These are phyloP conservation scores for Pseudocercospora cruenta DNA, from an alignment of 2,329 filamentous ascomycete genomes.

Conservation along the genomic window DNA sequence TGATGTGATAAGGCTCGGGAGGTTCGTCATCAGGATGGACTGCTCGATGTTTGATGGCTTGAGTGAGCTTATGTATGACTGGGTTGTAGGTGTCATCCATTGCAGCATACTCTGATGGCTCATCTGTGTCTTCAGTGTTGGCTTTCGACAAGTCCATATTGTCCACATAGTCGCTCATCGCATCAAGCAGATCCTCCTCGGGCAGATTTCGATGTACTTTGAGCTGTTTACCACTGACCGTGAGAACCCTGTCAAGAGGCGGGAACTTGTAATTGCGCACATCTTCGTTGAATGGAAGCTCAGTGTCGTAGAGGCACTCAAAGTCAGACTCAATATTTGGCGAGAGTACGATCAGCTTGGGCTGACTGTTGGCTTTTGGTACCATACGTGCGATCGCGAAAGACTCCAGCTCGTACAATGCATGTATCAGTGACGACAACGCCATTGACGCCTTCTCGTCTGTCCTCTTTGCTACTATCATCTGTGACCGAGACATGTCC, in stretches of 20 bases:
- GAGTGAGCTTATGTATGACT: conserved; percentile 82
- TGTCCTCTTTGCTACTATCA: conserved; percentile 74
- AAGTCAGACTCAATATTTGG: conserved; percentile 77
- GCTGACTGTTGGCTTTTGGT: conserved; percentile 78
- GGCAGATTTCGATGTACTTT: conserved; percentile 85
- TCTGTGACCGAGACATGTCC: conserved; percentile 77
- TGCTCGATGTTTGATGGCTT: conserved; percentile 81
- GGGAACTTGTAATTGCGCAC: conserved; percentile 89
- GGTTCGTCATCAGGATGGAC: conserved; percentile 70
- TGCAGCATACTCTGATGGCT: conserved; percentile 69
- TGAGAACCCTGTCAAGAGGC: conserved; percentile 83
- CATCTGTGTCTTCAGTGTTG: conserved; percentile 72
- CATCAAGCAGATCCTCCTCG: conserved; percentile 69
- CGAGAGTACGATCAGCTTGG: conserved; percentile 74
- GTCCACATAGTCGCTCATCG: conserved; percentile 92
- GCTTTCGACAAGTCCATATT: conserved; percentile 82
- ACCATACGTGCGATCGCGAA: conserved; percentile 88
- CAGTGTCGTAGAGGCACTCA: conserved; percentile 86
- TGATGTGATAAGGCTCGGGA: conserved; percentile 63
- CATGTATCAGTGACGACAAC: conserved; percentile 86
- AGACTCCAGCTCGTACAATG: conserved; percentile 79
- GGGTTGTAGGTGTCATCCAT: conserved; percentile 85
- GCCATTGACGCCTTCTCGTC: conserved; percentile 84
- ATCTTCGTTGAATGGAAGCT: conserved; percentile 91
- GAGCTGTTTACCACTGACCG: conserved; percentile 78